Evolutionary conservation across 192 early-diverging fungal genomes (phyloP).

Genomic region (Coemansia umbellata): DNA sequence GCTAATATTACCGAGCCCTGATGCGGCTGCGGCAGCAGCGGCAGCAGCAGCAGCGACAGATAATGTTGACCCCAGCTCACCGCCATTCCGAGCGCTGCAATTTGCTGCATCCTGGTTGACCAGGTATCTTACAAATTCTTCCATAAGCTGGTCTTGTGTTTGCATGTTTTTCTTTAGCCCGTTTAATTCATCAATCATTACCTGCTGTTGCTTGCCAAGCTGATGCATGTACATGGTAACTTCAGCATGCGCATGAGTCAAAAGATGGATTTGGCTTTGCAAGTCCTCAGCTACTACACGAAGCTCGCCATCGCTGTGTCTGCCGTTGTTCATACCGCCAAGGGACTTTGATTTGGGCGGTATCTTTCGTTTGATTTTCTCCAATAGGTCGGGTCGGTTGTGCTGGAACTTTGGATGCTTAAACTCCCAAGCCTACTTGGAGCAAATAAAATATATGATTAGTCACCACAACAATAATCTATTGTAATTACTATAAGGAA

Average conservation of each 20-base stretch:
- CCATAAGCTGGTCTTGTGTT: conserved; percentile 52
- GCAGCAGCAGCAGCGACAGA: conserved; percentile 28
- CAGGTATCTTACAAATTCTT: conserved; percentile 50
- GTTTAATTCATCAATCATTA: conserved; percentile 49
- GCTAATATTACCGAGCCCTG: conserved; percentile 22
- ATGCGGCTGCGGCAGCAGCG: conserved; percentile 25
- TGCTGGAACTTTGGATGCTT: conserved; percentile 80
- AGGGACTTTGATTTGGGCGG: conserved; percentile 51
- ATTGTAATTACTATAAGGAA: background rate
- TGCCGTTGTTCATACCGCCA: conserved; percentile 34
- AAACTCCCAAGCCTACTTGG: conserved; percentile 79
- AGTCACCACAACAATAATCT: background rate
- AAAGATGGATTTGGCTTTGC: conserved; percentile 48
- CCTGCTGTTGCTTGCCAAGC: conserved; percentile 51
- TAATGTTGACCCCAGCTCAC: conserved; percentile 23
- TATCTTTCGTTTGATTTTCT: conserved; percentile 68
- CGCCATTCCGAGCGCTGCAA: conserved; percentile 6
- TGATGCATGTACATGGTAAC: conserved; percentile 54
- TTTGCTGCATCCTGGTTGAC: conserved; percentile 48
- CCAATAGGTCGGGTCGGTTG: conserved; percentile 63
- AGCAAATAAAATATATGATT: background rate
- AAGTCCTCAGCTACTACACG: conserved; percentile 44
- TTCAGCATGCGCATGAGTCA: conserved; percentile 51
- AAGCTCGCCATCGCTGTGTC: conserved; percentile 36
- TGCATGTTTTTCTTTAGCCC: conserved; percentile 53